Evolutionary conservation across 1,139 yeast genomes (phyloP), one percentile per base, ranked within the genome.

Genomic region (Blastobotrys arbuscula): DNA sequence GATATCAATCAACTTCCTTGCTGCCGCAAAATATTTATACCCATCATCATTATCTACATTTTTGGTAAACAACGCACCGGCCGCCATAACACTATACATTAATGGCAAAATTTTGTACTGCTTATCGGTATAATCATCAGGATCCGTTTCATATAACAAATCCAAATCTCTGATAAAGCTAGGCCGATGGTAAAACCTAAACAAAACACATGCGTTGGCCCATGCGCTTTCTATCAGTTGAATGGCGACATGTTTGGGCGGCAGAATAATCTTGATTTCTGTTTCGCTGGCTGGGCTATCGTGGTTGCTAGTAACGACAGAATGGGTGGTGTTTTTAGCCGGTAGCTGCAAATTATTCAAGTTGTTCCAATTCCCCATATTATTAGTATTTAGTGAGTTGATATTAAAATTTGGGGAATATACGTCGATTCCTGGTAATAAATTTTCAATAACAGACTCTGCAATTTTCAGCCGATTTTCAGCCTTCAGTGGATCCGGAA

Each of bases 121-220:
- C 55, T 84, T 75, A 57, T 81, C 82, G 9, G 87, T 77, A 62
- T 83, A 85, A 50, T 79, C 76, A 7, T 73, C 72, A 0, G 90
- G 88, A 55, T 81, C 88, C 10, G 86, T 74, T 41, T 82, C 83
- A 59, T 81, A 78, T 31, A 80, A 74, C 38, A 77, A 74, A 54
- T 77, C 78, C 44, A 81, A 61, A 53, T 77, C 80, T 40, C 81
- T 66, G 64, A 79, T 65, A 51, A 88, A 78, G 2, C 92, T 81
- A 0, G 96, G 95, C 23, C 95, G 73, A 61, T 89, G 96, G 63
- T 85, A 85, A 62, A 89, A 88, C 49, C 96, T 72, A 62, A 87
- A 85, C 49, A 88, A 69, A 12, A 86, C 89, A 65, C 95, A 87
- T 0, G 95, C 92, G 59, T 84, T 82, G 55, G 81, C 79, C 95